These are phyloP conservation scores for Coemansia sp. DNA, from an alignment of 192 early-diverging fungal genomes.

Conservation along the genomic window DNA sequence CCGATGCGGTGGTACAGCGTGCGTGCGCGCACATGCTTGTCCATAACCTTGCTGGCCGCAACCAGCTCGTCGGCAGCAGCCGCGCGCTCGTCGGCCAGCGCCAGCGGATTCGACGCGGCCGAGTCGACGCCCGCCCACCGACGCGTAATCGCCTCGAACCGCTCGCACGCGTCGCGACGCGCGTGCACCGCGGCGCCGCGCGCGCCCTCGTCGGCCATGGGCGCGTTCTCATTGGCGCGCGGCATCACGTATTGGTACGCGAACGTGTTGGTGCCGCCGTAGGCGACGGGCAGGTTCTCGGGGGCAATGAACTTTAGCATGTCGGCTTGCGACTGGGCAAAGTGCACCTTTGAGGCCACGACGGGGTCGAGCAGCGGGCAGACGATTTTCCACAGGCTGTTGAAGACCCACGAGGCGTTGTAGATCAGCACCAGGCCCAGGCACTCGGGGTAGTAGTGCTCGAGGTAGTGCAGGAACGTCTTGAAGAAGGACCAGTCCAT, in stretches of 20 bases:
- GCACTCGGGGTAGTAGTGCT: conserved; percentile 88
- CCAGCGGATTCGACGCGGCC: conserved; percentile 3
- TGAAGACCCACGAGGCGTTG: conserved; percentile 86
- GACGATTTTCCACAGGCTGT: conserved; percentile 78
- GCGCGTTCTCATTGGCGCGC: conserved; percentile 46
- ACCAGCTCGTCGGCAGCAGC: conserved; percentile 40
- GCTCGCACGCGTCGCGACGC: conserved; percentile 26
- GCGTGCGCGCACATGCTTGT: conserved; percentile 51
- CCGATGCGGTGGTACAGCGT: conserved; percentile 54
- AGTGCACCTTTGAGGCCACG: conserved; percentile 80
- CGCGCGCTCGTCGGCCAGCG: conserved; percentile 32
- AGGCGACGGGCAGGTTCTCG: conserved; percentile 54
- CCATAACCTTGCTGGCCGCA: conserved; percentile 46
- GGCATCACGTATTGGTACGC: conserved; percentile 55
- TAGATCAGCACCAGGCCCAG: conserved; percentile 79
- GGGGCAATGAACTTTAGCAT: conserved; percentile 60
- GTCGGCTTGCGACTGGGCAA: conserved; percentile 61
- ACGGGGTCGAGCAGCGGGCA: conserved; percentile 83
- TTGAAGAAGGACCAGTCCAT: conserved; percentile 77
- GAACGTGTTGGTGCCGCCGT: conserved; percentile 60
- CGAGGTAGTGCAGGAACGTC: conserved; percentile 73
- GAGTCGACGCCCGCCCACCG: conserved; percentile 42
- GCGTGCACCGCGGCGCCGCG: conserved; percentile 30
- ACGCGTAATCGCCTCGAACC: conserved; percentile 49
- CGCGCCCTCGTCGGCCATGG: conserved; percentile 46